Evolutionary conservation across 805 yeast species (phyloP).

Genomic region (Pichia sporocuriosa): DNA sequence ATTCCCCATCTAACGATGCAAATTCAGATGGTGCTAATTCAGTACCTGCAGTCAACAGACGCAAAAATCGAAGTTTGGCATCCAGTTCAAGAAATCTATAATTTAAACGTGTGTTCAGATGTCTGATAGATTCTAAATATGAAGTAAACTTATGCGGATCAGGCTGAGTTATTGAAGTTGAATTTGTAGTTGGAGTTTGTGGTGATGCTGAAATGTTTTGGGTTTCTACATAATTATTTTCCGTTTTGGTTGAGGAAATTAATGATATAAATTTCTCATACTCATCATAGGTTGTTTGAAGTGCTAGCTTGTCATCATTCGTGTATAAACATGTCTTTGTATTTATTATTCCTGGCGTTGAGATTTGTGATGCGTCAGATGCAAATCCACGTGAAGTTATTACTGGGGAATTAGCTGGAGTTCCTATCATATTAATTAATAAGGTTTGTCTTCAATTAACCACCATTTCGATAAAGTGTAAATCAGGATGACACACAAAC

Average conservation of each 20-base stretch:
- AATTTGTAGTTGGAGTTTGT: neutral
- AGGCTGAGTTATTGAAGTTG: neutral
- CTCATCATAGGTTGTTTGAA: conserved; percentile 13
- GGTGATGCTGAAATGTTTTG: neutral
- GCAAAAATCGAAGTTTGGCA: conserved; percentile 58
- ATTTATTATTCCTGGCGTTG: neutral
- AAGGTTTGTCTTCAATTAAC: no score
- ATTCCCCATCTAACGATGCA: conserved; percentile 15
- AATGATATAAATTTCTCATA: conserved; percentile 10
- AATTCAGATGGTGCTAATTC: conserved; percentile 20
- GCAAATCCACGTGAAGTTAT: no score
- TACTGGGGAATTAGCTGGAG: neutral
- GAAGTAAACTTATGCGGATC: conserved; percentile 6
- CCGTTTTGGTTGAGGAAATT: neutral
- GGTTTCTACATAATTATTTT: neutral
- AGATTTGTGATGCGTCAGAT: no score
- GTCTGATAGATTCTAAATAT: conserved; percentile 8
- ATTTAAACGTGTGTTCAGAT: conserved; percentile 37
- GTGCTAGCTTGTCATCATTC: neutral
- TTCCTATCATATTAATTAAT: no score
- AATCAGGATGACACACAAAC: no score
- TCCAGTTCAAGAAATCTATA: conserved; percentile 67
- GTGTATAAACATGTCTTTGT: neutral
- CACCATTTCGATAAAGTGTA: no score
- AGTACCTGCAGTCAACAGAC: conserved; percentile 38